Evolutionary conservation across 768 basidiomycete genomes (phyloP), one percentile per base, ranked within the genome.

Genomic region (Psilocybe cyanescens): DNA sequence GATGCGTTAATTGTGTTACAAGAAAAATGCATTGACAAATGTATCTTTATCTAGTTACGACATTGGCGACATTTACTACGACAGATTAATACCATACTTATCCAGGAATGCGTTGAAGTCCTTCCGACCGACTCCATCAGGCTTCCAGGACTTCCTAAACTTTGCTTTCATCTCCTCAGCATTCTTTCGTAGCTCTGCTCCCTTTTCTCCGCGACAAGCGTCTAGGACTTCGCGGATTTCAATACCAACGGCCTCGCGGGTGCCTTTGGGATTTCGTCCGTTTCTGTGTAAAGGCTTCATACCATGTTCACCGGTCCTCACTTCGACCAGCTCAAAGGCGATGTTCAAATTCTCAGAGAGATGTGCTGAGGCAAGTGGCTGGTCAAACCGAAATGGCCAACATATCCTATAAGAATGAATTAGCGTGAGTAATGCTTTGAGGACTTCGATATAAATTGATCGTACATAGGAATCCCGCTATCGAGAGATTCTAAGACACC

Each of bases 321-420:
- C 55, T 28, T 61, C 48, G 7, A 61, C 30, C 19, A 61, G 29
- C 19, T 61, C 60, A 11, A 57, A 48, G n/a, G 60, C 57, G 8
- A 61, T 56, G 4, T 58, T 54, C 12, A 65, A 53, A 9, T 44
- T 61, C 28, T 57, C 31, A 1, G 59, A 31, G 3, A 60, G 56
- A 7, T 61, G 59, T 7, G 50, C 56, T 4, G 64, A 55, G 2
- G 48, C 57, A n/a, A 16, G 47, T 19, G 60, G 57, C 14, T 65
- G 64, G 33, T 65, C 64, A 5, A 49, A 57, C 1, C 31, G 47
- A 39, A 61, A 59, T 16, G 64, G 64, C 64, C 64, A 65, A 12
- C 49, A 57, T n/a, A 65, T 65, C 49, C 64, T 65, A 31, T 1
- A 28, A 14, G 30, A n/a, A 6, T 9, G 14, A 29, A 29, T 31